phyloP scores from a whole-genome alignment of 2,329 filamentous ascomycete species.

The Tolypocladium guangdongense region DNA sequence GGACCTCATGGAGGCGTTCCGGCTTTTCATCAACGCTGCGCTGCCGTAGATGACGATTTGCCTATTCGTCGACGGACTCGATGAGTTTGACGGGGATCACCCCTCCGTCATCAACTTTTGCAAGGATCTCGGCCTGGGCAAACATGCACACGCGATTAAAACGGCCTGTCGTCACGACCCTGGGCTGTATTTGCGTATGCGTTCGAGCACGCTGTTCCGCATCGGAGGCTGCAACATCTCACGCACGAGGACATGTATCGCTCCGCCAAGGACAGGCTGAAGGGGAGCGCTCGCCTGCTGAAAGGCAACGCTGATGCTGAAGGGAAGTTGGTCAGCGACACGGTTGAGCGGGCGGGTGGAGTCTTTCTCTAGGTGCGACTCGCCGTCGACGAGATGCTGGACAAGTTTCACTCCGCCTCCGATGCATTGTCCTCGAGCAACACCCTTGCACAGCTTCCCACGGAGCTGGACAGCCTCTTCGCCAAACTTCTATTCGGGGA shows the following conservation, averaged over 20 bases:
- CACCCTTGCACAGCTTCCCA: conserved; percentile 9
- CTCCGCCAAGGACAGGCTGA: conserved; percentile 13
- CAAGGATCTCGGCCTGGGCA: conserved; percentile 8
- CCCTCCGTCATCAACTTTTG: conserved; percentile 16
- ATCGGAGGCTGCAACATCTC: conserved; percentile 14
- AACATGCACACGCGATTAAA: conserved; percentile 12
- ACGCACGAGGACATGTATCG: conserved; percentile 15
- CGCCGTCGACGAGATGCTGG: conserved; percentile 17
- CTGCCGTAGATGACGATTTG: conserved; percentile 13
- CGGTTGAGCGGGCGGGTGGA: conserved; percentile 15
- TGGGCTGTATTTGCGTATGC: conserved; percentile 16
- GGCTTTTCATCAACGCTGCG: conserved; percentile 10
- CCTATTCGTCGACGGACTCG: conserved; percentile 20
- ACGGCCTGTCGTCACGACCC: conserved; percentile 20
- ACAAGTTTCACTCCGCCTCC: conserved; percentile 3
- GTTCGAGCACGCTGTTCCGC: conserved; percentile 13
- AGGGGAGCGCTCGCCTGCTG: conserved; percentile 5
- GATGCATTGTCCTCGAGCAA: neutral
- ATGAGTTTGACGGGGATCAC: conserved; percentile 22
- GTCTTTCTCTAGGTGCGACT: conserved; percentile 24
- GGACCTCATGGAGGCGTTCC: conserved; percentile 16
- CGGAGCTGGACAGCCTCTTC: conserved; percentile 18
- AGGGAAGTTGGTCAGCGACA: conserved; percentile 5
- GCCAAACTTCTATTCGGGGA: conserved; percentile 17
- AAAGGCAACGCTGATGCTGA: conserved; percentile 1